Percentiles rank a stretch among this genome's conserved stretches.
These are phyloP conservation scores for Gymnopus androsaceus DNA, from an alignment of 1,284 basidiomycete genomes.

Conservation along the genomic window DNA sequence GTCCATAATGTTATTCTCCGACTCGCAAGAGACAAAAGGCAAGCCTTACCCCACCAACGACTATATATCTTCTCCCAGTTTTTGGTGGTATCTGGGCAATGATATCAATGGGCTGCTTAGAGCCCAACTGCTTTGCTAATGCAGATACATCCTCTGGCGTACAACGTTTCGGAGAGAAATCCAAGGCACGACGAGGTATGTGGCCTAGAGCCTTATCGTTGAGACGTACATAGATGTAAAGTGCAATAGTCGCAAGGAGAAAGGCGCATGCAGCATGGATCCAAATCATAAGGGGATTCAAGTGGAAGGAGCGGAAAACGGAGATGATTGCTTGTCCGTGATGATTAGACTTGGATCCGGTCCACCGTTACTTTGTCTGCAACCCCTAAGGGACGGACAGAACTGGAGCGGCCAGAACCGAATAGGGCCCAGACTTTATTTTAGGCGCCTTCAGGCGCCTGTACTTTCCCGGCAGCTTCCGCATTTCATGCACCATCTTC, in stretches of 20 bases:
- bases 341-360: too few relatives aligned
- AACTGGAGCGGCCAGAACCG: too few relatives aligned
- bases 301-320: too few relatives aligned
- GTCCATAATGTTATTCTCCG: not conserved
- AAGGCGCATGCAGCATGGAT: conserved; percentile 15
- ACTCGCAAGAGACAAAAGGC: not conserved
- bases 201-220: conserved; percentile 54
- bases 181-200: conserved; percentile 43
- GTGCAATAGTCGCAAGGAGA: conserved; percentile 23
- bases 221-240: conserved; percentile 44
- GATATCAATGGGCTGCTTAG: conserved; percentile 33
- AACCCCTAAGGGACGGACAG: too few relatives aligned
- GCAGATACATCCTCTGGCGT: conserved; percentile 40
- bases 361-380: too few relatives aligned
- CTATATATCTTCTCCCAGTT: conserved; percentile 58
- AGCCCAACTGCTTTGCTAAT: conserved; percentile 36
- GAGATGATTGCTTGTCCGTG: too few relatives aligned
- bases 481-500: not conserved
- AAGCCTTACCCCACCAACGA: conserved; percentile 52
- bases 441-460: not conserved
- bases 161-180: conserved; percentile 49
- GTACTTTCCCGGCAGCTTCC: not conserved
- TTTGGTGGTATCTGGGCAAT: conserved; percentile 45
- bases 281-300: not conserved
- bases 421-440: too few relatives aligned